phyloP scores from a whole-genome alignment of 176 grass and related monocot genomes.

The bread wheat (Triticum aestivum) region IWGSC_CS_RefSeq_v2.1 NC_057802.1:619144490-619144989 shows the following conservation, averaged over 20 bases:
- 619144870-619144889: too few species aligned
- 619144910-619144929: too few species aligned
- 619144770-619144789: neutral
- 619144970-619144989: too few species aligned
- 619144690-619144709: slow-evolving; percentile 75
- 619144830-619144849: too few species aligned
- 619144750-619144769: neutral
- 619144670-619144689: slow-evolving; percentile 71
- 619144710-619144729: slow-evolving; percentile 82
- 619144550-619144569: slow-evolving; percentile 56
- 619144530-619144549: neutral
- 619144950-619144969: too few species aligned
- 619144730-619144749: too few species aligned
- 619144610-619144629: neutral
- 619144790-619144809: too few species aligned
- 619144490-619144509: slow-evolving; percentile 44
- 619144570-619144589: neutral
- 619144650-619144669: neutral
- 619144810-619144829: too few species aligned
- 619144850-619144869: too few species aligned
- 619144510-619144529: slow-evolving; percentile 7
- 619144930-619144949: too few species aligned
- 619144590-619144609: slow-evolving; percentile 11
- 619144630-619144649: too few species aligned
- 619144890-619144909: too few species aligned